A percentile compares a stretch with the other conserved stretches of the same genome.
These are phyloP conservation scores for Hypoxylon sp. DNA, from an alignment of 2,329 filamentous ascomycete genomes.

Conservation along the genomic window DNA sequence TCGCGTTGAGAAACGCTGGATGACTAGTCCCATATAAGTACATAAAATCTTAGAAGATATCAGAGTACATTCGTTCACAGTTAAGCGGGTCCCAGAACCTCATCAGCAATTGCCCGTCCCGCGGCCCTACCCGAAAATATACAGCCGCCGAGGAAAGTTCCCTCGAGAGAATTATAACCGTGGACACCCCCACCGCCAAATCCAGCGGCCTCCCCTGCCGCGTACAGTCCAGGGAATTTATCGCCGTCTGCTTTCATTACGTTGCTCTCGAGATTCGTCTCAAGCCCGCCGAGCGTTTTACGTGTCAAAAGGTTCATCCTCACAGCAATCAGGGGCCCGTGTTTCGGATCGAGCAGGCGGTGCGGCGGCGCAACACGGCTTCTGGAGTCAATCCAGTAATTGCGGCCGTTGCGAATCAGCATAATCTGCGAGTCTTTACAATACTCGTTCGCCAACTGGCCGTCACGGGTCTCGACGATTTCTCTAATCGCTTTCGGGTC, in stretches of 20 bases:
- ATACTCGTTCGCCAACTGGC: constrained; percentile 69
- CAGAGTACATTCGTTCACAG: background rate
- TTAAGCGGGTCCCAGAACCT: constrained; percentile 53
- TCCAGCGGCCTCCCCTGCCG: constrained; percentile 72
- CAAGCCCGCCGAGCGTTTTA: constrained; percentile 73
- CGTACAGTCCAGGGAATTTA: constrained; percentile 69
- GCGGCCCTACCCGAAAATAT: constrained; percentile 74
- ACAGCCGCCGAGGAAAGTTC: constrained; percentile 74
- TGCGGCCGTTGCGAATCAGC: constrained; percentile 70
- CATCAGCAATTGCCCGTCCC: constrained; percentile 68
- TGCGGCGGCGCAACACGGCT: constrained; percentile 69
- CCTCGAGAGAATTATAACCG: constrained; percentile 73
- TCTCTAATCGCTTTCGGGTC: constrained; percentile 62
- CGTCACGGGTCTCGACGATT: constrained; percentile 68
- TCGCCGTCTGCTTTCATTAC: constrained; percentile 67
- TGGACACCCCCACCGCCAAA: constrained; percentile 75
- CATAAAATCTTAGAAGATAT: background rate
- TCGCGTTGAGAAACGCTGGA: background rate
- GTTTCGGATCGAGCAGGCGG: constrained; percentile 66
- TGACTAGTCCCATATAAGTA: background rate
- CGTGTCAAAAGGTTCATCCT: constrained; percentile 73
- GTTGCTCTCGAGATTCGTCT: constrained; percentile 71
- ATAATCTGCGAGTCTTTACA: constrained; percentile 74
- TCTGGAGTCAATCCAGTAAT: constrained; percentile 68
- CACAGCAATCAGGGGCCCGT: constrained; percentile 73